A percentile compares a stretch with the other conserved stretches of the same genome.
phyloP scores from a whole-genome alignment of 108 stramenopile species.

The Cylindrotheca closterium region DNA sequence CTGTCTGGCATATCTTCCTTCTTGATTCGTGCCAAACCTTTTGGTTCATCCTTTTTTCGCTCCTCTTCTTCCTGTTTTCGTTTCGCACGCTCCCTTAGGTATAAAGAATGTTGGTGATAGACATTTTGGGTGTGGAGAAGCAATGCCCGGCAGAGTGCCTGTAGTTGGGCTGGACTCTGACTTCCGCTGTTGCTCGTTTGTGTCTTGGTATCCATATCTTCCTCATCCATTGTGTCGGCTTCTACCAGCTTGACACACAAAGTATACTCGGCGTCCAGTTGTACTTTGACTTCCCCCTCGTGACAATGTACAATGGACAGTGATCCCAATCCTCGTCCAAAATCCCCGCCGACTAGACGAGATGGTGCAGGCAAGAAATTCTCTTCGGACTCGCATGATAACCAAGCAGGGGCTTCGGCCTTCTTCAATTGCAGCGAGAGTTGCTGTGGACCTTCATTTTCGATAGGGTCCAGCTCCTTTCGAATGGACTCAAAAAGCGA shows the following conservation, averaged over 20 bases:
- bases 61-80: slow-evolving; percentile 25
- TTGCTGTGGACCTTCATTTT: slow-evolving; percentile 21
- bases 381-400: slow-evolving; percentile 77
- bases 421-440: slow-evolving; percentile 6
- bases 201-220: background rate
- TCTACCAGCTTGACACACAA: slow-evolving; percentile 79
- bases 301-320: slow-evolving; percentile 79
- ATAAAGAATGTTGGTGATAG: slow-evolving; percentile 73
- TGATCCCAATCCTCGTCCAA: slow-evolving; percentile 33
- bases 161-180: slow-evolving; percentile 57
- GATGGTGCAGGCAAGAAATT: slow-evolving; percentile 75
- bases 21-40: slow-evolving; percentile 42
- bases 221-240: slow-evolving; percentile 45
- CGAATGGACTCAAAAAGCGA: slow-evolving; percentile 85
- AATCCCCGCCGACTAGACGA: slow-evolving; percentile 51
- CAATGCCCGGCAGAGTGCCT: slow-evolving; percentile 68
- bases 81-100: slow-evolving; percentile 33
- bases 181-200: slow-evolving; percentile 49
- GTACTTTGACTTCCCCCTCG: slow-evolving; percentile 87
- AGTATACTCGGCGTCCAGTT: slow-evolving; percentile 79
- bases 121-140: slow-evolving; percentile 77
- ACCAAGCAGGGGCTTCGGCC: slow-evolving; percentile 47
- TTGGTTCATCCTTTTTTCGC: slow-evolving; percentile 25
- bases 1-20: slow-evolving; percentile 41
- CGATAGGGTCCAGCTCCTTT: slow-evolving; percentile 53